A percentile compares a stretch with the other conserved stretches of the same genome.
These are phyloP conservation scores for Fusarium graminum DNA, from an alignment of 2,329 filamentous ascomycete genomes.

Conservation along the genomic window DNA sequence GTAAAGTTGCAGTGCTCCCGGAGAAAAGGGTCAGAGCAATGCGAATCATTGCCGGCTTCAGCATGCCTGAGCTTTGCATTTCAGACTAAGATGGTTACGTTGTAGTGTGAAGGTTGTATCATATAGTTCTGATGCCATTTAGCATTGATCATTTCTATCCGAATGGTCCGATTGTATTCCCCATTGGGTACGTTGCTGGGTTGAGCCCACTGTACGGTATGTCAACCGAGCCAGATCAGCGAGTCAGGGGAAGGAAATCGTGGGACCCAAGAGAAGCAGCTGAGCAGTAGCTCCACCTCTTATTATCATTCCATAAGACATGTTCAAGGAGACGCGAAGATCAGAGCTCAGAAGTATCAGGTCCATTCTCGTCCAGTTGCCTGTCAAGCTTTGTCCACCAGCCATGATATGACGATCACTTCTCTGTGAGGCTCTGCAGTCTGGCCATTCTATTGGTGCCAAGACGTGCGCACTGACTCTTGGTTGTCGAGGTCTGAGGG, in stretches of 20 bases:
- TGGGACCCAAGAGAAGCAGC: not conserved
- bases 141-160: constrained; percentile 5
- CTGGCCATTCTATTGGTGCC: not conserved
- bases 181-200: constrained; percentile 1
- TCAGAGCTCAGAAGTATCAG: not conserved
- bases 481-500: not conserved
- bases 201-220: not conserved
- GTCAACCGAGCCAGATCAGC: not conserved
- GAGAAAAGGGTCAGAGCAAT: not conserved
- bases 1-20: not conserved
- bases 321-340: not conserved
- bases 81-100: not conserved
- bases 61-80: not conserved
- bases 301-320: not conserved
- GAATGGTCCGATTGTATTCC: not conserved
- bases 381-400: not conserved
- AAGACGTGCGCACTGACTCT: not conserved
- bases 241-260: not conserved
- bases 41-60: not conserved
- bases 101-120: not conserved
- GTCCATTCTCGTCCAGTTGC: not conserved
- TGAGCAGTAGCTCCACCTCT: not conserved
- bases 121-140: constrained; percentile 12
- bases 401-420: not conserved
- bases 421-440: not conserved